Evolutionary conservation across 73 alveolate species (phyloP), one percentile per base, ranked within the genome.

Genomic region (Stentor coeruleus): DNA sequence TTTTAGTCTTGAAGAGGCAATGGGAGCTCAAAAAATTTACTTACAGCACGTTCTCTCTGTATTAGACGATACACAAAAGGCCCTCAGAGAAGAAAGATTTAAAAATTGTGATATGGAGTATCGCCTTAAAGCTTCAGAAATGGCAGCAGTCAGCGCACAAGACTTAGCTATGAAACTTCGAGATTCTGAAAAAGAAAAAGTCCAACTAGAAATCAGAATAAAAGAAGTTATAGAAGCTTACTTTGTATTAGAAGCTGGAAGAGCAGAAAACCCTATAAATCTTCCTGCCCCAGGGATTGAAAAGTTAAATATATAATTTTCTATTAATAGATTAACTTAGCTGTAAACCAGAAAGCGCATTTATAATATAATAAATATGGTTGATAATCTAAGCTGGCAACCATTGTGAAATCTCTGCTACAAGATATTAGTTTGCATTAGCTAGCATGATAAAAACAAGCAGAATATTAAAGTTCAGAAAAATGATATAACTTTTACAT

Each of bases 61-160:
- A 40, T 26, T 66, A 11, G 79, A 66, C 20, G 79, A 66, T 14
- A 0, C 1, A 1, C 79, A 66, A 66, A 40, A 1, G 26, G n/a
- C 79, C 2, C 79, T 66, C 42, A 66, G 39, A 66, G 79, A 66
- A 0, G 79, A 66, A 66, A 66, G 79, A 33, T 20, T 31, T 31
- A 66, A 66, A 66, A 66, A 2, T 31, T 66, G 40, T 2, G 79
- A 66, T 20, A 37, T 66, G 1, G 0, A 20, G 11, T 14, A 28
- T 31, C 36, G 79, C 0, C 41, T 66, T 20, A 66, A 33, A 20
- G 79, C 79, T 66, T 37, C 79, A 26, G 79, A 66, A 66, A 66
- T 66, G 79, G 79, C 79, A 11, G 79, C 79, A 26, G 14, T 11
- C 11, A 40, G 79, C 36, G 37, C 40, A 1, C n/a, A 33, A 66